A percentile compares a stretch with the other conserved stretches of the same genome.
phyloP scores from a whole-genome alignment of 495 filamentous ascomycete genomes.

The Chlorociboria aeruginascens region DNA sequence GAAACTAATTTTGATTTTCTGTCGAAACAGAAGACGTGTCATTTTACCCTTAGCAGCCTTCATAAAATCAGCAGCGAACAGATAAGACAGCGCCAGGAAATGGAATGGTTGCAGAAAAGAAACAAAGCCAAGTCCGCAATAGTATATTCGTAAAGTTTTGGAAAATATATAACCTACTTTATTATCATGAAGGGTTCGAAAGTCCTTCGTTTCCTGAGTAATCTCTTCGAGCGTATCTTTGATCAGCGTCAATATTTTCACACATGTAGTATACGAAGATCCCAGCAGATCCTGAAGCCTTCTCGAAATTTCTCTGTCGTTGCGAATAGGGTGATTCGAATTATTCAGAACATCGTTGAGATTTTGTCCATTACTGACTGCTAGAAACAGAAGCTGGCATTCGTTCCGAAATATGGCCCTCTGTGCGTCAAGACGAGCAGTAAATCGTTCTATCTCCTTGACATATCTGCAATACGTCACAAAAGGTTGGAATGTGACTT shows the following conservation, averaged over 20 bases:
- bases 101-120: too few relatives aligned
- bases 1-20: conserved; percentile 11
- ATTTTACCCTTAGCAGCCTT: conserved; percentile 6
- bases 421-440: neutral
- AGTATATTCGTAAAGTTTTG: neutral
- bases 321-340: neutral
- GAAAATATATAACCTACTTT: neutral
- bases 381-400: neutral
- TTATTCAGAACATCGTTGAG: neutral
- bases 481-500: neutral
- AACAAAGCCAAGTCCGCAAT: too few relatives aligned
- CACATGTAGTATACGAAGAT: conserved; percentile 4
- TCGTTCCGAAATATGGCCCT: neutral
- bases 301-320: conserved; percentile 3
- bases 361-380: neutral
- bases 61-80: neutral
- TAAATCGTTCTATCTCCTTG: neutral
- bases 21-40: conserved; percentile 2
- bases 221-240: conserved; percentile 1
- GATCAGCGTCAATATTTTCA: conserved; percentile 3
- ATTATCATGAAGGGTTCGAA: neutral
- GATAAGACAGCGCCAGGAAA: too few relatives aligned
- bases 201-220: conserved; percentile 3
- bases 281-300: conserved; percentile 4
- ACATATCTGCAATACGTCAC: neutral